A percentile compares a stretch with the other conserved stretches of the same genome.
Evolutionary conservation across 2,329 filamentous ascomycete genomes (phyloP).

Genomic region (Alternaria novae-zelandiae): DNA sequence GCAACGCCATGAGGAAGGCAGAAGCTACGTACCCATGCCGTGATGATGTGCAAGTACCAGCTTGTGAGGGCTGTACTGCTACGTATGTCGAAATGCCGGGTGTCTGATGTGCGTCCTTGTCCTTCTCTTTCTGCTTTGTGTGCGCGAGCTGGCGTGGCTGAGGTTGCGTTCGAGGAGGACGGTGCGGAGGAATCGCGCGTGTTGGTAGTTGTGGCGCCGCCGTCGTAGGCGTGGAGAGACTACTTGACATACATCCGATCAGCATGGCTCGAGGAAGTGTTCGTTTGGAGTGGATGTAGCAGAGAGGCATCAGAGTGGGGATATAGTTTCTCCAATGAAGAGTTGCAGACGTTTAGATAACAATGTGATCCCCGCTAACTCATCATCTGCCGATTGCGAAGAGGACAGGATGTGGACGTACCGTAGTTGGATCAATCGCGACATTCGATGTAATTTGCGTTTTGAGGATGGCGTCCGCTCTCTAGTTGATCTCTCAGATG

Average conservation of each 20-base stretch:
- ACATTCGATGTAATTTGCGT: accelerated
- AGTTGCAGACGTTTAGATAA: neutral
- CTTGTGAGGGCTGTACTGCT: neutral
- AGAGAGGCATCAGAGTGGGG: neutral
- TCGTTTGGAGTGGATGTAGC: neutral
- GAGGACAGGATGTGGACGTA: neutral
- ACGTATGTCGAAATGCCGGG: neutral
- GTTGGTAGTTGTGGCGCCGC: neutral
- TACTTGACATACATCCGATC: neutral
- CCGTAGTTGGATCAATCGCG: neutral
- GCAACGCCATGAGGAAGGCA: neutral
- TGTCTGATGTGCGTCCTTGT: neutral
- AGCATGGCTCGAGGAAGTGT: neutral
- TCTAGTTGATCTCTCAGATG: neutral
- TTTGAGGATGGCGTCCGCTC: neutral
- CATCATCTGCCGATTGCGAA: neutral
- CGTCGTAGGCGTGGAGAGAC: neutral
- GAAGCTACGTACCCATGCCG: neutral
- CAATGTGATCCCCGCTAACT: neutral
- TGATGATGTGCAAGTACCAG: neutral
- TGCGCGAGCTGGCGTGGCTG: neutral
- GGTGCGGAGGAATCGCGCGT: neutral
- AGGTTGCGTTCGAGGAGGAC: neutral
- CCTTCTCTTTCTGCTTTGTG: neutral
- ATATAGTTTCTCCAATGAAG: neutral